A percentile compares a stretch with the other conserved stretches of the same genome.
Conservation (phyloP, 1,284 basidiomycete genomes). For the Moesziomyces sp. region DNA sequence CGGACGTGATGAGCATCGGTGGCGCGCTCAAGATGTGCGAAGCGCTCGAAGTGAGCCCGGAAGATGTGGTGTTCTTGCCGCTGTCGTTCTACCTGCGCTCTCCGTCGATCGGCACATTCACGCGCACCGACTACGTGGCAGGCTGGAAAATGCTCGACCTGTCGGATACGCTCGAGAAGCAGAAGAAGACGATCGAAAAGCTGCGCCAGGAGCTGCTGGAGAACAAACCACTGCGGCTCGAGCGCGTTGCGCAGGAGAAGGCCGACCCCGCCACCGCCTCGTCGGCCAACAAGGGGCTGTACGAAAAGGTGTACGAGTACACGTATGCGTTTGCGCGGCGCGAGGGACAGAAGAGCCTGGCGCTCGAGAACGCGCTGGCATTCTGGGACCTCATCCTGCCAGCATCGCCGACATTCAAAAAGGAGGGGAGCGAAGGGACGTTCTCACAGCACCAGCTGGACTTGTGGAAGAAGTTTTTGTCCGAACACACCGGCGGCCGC, state of each 20-base stretch:
- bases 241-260: constrained; percentile 45
- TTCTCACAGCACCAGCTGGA: constrained; percentile 78
- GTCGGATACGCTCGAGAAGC: constrained; percentile 54
- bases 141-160: constrained; percentile 62
- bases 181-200: constrained; percentile 42
- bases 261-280: constrained; percentile 29
- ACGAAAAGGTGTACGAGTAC: constrained; percentile 86
- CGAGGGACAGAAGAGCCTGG: constrained; percentile 75
- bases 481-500: constrained; percentile 75
- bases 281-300: constrained; percentile 68
- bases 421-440: constrained; percentile 68
- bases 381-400: constrained; percentile 88
- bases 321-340: constrained; percentile 86
- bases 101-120: constrained; percentile 60
- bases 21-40: constrained; percentile 60
- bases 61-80: constrained; percentile 62
- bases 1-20: constrained; percentile 55
- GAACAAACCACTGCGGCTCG: constrained; percentile 48
- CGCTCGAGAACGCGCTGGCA: constrained; percentile 78
- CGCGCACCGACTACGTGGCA: constrained; percentile 50
- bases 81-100: constrained; percentile 63
- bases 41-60: constrained; percentile 58
- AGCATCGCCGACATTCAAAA: constrained; percentile 76
- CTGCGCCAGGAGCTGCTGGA: constrained; percentile 51
- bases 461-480: constrained; percentile 86